Conservation (phyloP, 768 basidiomycete species). For the Grammothele lineata region DNA sequence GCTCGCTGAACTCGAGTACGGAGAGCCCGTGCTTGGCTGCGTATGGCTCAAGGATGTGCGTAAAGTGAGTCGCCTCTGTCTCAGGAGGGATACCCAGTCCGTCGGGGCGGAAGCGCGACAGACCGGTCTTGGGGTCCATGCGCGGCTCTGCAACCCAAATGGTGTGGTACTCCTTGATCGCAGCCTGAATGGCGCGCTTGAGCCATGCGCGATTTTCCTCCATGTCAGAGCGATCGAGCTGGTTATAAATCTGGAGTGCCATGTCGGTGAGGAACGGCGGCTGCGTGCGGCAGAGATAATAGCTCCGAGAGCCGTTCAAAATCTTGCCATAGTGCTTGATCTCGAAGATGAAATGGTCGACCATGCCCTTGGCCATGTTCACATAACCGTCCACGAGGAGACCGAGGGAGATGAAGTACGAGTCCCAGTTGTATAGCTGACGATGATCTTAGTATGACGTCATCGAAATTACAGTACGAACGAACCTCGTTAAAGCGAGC, state of each 20-base stretch:
- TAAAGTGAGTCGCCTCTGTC: constrained; percentile 98
- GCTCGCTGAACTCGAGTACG: constrained; percentile 93
- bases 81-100: constrained; percentile 97
- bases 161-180: constrained; percentile 98
- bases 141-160: constrained; percentile 96
- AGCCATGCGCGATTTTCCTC: constrained; percentile 86
- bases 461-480: no score
- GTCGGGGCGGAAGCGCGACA: constrained; percentile 91
- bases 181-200: constrained; percentile 92
- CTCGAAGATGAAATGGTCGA: constrained; percentile 99
- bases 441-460: neutral
- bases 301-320: constrained; percentile 91
- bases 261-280: constrained; percentile 99
- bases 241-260: constrained; percentile 96
- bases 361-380: constrained; percentile 94
- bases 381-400: constrained; percentile 93
- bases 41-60: constrained; percentile 93
- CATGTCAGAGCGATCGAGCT: constrained; percentile 81
- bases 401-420: constrained; percentile 91
- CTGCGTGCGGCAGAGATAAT: constrained; percentile 93
- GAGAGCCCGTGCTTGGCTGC: constrained; percentile 90
- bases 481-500: constrained; percentile 88
- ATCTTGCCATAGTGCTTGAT: constrained; percentile 98
- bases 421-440: constrained; percentile 93
- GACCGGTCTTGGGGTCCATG: constrained; percentile 89